These are phyloP conservation scores for Epipyxis sp. DNA, from an alignment of 108 stramenopile species.

Conservation along the genomic window DNA sequence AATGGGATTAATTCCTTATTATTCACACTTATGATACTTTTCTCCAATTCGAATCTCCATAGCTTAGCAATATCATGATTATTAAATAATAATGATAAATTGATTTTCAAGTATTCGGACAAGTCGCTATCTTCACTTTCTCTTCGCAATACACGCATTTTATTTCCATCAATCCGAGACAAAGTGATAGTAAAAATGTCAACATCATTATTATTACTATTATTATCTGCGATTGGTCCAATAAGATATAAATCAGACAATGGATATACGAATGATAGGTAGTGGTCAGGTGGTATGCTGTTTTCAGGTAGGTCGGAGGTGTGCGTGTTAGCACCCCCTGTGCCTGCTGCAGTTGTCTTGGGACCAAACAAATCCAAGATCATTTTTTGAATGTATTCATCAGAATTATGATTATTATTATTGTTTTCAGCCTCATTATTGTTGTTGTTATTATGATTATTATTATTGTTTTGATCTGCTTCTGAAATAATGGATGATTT, in stretches of 20 bases:
- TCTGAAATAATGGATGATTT: neutral
- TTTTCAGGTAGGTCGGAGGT: too few relatives aligned
- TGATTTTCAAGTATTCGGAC: neutral
- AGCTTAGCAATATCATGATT: neutral
- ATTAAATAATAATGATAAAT: neutral
- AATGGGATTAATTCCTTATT: neutral
- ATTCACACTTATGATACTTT: too few relatives aligned
- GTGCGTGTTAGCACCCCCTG: too few relatives aligned
- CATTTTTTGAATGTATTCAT: neutral
- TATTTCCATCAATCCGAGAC: neutral
- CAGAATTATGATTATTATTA: neutral
- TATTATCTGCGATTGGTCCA: neutral
- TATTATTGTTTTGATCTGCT: neutral
- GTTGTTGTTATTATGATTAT: neutral
- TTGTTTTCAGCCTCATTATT: neutral
- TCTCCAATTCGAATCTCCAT: neutral
- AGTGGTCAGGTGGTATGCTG: neutral
- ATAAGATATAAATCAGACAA: neutral
- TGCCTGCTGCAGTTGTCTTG: too few relatives aligned
- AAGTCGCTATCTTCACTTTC: neutral
- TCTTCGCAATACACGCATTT: conserved; percentile 1
- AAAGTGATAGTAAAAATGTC: neutral
- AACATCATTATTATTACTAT: neutral
- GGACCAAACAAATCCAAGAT: neutral
- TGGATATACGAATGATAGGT: conserved; percentile 3